These are phyloP conservation scores for Pseudozyma sp. DNA, from an alignment of 1,284 basidiomycete genomes.

Conservation along the genomic window DNA sequence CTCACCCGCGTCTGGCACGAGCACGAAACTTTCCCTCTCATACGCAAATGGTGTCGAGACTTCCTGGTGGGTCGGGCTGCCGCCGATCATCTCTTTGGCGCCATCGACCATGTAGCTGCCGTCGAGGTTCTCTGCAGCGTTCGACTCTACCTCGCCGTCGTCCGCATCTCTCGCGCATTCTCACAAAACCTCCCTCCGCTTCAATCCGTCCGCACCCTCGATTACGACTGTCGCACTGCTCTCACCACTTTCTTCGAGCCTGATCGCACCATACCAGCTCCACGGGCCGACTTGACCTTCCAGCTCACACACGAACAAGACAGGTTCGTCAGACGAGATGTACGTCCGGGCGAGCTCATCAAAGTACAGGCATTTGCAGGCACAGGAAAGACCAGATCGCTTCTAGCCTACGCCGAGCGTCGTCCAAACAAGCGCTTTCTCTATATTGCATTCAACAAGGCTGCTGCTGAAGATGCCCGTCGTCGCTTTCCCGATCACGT, in stretches of 20 bases:
- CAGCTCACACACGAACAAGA: conserved; percentile 62
- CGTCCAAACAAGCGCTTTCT: conserved; percentile 56
- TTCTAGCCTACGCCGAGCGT: conserved; percentile 54
- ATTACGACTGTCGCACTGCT: conserved; percentile 51
- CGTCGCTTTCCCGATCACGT: conserved; percentile 56
- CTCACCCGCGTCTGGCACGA: conserved; percentile 31
- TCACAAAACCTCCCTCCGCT: conserved; percentile 29
- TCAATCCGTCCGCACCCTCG: conserved; percentile 50
- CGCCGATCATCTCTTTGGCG: conserved; percentile 36
- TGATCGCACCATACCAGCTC: conserved; percentile 7
- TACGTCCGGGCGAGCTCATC: conserved; percentile 53
- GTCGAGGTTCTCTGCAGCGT: conserved; percentile 52
- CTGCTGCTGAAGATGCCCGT: conserved; percentile 55
- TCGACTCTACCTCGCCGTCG: conserved; percentile 56
- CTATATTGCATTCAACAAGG: conserved; percentile 64
- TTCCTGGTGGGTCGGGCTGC: conserved; percentile 46
- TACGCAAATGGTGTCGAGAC: conserved; percentile 47
- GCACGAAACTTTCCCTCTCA: conserved; percentile 29
- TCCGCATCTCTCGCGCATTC: conserved; percentile 53
- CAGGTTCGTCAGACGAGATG: conserved; percentile 48
- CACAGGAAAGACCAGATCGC: conserved; percentile 62
- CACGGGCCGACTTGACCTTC: conserved; percentile 17
- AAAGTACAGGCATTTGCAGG: conserved; percentile 64
- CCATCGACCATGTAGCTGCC: conserved; percentile 44
- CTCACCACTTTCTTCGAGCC: conserved; percentile 48